These are phyloP conservation scores for Cylindrotheca fusiformis DNA, from an alignment of 108 stramenopile species.

Conservation along the genomic window DNA sequence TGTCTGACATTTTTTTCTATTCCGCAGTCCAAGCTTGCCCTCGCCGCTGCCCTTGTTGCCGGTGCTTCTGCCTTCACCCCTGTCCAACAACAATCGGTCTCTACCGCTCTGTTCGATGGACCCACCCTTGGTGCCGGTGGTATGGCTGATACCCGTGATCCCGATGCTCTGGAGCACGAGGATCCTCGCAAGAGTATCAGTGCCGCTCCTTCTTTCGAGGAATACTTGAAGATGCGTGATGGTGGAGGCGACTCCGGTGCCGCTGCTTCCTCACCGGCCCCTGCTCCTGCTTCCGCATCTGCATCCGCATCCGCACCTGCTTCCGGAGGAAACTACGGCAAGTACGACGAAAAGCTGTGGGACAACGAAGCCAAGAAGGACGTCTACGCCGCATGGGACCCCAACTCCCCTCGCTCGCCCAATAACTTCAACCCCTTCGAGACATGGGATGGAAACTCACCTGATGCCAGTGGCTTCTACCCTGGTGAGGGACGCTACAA, in stretches of 20 bases:
- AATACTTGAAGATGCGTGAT: constrained; percentile 74
- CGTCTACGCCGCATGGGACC: constrained; percentile 82
- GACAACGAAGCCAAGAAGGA: constrained; percentile 83
- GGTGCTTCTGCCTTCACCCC: constrained; percentile 61
- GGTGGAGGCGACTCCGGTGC: constrained; percentile 6
- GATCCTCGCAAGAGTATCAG: constrained; percentile 85
- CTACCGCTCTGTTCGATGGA: constrained; percentile 30
- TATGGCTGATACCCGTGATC: constrained; percentile 82
- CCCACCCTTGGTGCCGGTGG: constrained; percentile 62
- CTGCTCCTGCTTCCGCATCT: constrained; percentile 27
- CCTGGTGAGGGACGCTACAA: constrained; percentile 88
- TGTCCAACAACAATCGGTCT: constrained; percentile 16
- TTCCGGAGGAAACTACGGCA: constrained; percentile 57
- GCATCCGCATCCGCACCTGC: constrained; percentile 39
- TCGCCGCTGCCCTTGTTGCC: constrained; percentile 50
- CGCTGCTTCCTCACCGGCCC: constrained; percentile 42
- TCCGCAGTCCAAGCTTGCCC: constrained; percentile 40
- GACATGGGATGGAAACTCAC: constrained; percentile 62
- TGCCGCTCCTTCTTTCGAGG: constrained; percentile 82
- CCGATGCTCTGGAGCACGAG: constrained; percentile 55
- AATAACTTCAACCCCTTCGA: constrained; percentile 96
- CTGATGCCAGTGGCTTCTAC: constrained; percentile 79
- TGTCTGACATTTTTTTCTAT: background rate
- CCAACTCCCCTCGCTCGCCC: constrained; percentile 67
- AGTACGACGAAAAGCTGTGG: constrained; percentile 86